Conservation (phyloP, 192 early-diverging fungal species). For the Mortierella antarctica region DNA sequence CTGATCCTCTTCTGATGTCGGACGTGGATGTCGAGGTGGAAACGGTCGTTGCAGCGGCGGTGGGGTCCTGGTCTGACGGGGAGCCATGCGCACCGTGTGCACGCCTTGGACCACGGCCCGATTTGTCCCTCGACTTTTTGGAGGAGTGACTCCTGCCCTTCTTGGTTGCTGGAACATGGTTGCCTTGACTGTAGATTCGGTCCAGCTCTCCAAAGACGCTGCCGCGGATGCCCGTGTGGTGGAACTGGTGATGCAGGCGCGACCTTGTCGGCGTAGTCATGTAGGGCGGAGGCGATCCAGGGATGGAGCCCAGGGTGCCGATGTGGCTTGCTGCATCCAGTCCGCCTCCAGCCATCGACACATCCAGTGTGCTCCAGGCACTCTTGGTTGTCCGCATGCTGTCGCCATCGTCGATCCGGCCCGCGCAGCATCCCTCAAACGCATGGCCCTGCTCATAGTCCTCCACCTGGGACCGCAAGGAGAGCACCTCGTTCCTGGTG, state of each 20-base stretch:
- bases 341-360: slow-evolving; percentile 15
- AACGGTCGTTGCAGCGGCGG: not conserved
- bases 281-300: slow-evolving; percentile 40
- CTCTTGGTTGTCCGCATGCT: slow-evolving; percentile 29
- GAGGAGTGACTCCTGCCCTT: not conserved
- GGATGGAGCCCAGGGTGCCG: slow-evolving; percentile 41
- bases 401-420: slow-evolving; percentile 19
- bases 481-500: slow-evolving; percentile 55
- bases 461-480: slow-evolving; percentile 57
- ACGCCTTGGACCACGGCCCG: not conserved
- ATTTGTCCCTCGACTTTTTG: slow-evolving; percentile 10
- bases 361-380: slow-evolving; percentile 37
- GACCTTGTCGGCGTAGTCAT: slow-evolving; percentile 25
- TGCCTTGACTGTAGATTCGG: slow-evolving; percentile 33
- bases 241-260: slow-evolving; percentile 16
- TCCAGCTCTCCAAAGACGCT: slow-evolving; percentile 52
- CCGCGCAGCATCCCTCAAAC: slow-evolving; percentile 28
- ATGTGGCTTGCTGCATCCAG: slow-evolving; percentile 50
- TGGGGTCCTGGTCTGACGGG: not conserved
- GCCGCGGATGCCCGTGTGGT: slow-evolving; percentile 26
- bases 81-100: not conserved
- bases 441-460: slow-evolving; percentile 55
- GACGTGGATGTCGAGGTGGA: slow-evolving; percentile 29
- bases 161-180: slow-evolving; percentile 1
- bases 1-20: slow-evolving; percentile 5